Evolutionary conservation across 1,139 yeast species (phyloP), one percentile per base, ranked within the genome.

Genomic region (Candida sp.): DNA sequence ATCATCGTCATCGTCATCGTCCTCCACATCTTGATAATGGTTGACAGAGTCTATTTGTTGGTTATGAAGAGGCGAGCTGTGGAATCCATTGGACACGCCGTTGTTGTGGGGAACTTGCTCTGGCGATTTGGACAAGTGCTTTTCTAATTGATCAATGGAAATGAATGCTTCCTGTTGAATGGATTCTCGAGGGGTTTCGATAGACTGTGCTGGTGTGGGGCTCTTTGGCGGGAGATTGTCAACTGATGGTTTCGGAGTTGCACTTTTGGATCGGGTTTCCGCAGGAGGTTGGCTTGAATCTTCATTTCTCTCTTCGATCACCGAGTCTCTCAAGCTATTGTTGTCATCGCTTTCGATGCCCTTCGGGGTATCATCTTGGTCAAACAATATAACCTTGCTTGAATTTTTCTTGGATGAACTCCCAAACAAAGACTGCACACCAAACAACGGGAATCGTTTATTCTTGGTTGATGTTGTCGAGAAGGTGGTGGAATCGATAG

Each of bases 1-100:
- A 17, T 57, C 66, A 23, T 54, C 58, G 7, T 53, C 52, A 2
- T 47, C 52, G 7, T 50, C 54, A 8, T 47, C 45, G 8, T 44
- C 46, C 5, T 44, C 48, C 3, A 38, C 43, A 31, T 60, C 60
- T 3, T 45, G 47, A 34, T 34, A 17, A 35, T 9, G 22, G 6
- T 3, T 23, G 11, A 37, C 25, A 12, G 38, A 17, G 22, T 34
- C 17, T 34, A 12, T 11, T 3, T 35, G 33, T 3, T 17, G 35
- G 30, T 27, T 27, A 31, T 27, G 41, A 9, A 9, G 7, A 4
- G 28, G 17, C 11, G 28, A 25, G 4, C 11, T 25, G 28, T 37
- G n/a, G 6, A 31, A 11, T 25, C 25, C 31, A 33, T 33, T 42
- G n/a, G 34, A 42, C 7, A 9, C 34, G 17, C 11, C 33, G 6